phyloP scores from a whole-genome alignment of 306 rosid species.

The Quercus robur region DNA sequence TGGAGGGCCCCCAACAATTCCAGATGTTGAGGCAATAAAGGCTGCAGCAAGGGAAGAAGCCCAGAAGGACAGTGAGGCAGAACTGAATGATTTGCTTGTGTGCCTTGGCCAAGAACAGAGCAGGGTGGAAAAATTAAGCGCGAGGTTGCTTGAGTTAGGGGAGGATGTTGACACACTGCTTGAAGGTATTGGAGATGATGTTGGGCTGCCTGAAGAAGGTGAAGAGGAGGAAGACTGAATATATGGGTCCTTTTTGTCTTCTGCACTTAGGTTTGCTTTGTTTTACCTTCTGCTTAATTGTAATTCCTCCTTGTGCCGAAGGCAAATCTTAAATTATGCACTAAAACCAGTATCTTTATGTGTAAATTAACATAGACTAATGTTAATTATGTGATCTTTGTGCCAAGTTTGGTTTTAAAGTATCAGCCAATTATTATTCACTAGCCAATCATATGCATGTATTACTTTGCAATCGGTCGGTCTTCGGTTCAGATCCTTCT shows the following conservation, averaged over 20 bases:
- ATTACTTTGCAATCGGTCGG: too few species aligned
- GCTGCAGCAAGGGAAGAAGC: slow-evolving; percentile 97
- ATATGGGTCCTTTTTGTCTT: not conserved
- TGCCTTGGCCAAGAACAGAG: slow-evolving; percentile 99
- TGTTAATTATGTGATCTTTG: not conserved
- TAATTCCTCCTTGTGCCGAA: not conserved
- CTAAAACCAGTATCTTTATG: not conserved
- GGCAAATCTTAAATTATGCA: not conserved
- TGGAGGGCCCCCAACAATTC: slow-evolving; percentile 37
- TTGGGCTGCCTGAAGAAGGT: slow-evolving; percentile 43
- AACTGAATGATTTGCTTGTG: slow-evolving; percentile 83
- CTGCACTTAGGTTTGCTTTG: slow-evolving; percentile 1
- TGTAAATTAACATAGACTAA: not conserved
- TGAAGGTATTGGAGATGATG: slow-evolving; percentile 83
- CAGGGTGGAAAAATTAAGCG: slow-evolving; percentile 71
- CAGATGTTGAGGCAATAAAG: slow-evolving; percentile 71
- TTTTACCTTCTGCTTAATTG: not conserved
- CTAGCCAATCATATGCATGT: too few species aligned
- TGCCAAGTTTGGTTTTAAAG: not conserved
- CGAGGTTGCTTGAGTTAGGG: slow-evolving; percentile 85
- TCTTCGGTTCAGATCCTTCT: too few species aligned
- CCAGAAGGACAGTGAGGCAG: slow-evolving; percentile 89
- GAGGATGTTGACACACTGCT: slow-evolving; percentile 82
- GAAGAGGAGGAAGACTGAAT: slow-evolving; percentile 54
- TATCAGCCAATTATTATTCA: too few species aligned